Evolutionary conservation across 2,329 filamentous ascomycete genomes (phyloP).

Genomic region (Elsinoe necatrix): DNA sequence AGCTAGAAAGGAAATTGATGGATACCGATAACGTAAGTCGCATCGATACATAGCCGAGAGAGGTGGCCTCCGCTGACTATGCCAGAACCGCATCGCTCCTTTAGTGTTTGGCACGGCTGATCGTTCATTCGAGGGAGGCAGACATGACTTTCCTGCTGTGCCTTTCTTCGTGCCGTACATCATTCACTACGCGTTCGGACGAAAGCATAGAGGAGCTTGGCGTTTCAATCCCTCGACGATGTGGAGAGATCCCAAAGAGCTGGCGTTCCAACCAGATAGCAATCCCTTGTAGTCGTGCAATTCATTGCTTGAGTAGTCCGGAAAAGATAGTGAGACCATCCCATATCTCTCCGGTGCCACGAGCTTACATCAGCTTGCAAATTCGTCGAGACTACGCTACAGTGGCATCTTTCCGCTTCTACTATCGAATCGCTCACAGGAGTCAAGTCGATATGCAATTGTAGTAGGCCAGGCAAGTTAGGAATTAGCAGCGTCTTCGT

Average conservation of each 20-base stretch:
- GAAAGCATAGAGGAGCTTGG: constrained; percentile 29
- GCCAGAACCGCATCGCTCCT: constrained; percentile 28
- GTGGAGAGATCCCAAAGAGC: constrained; percentile 26
- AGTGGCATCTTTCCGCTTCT: too few species aligned
- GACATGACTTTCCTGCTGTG: constrained; percentile 28
- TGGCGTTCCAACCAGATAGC: constrained; percentile 19
- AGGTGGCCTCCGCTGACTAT: constrained; percentile 14
- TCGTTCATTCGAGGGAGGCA: constrained; percentile 28
- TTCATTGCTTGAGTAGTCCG: too few species aligned
- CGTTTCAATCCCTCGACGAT: constrained; percentile 31
- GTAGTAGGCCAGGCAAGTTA: too few species aligned
- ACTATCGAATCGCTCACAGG: too few species aligned
- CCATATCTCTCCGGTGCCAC: too few species aligned
- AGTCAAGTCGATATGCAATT: too few species aligned
- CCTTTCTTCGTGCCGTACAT: constrained; percentile 31
- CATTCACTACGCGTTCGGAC: constrained; percentile 28
- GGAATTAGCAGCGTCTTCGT: too few species aligned
- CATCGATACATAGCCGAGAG: not conserved
- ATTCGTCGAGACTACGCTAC: too few species aligned
- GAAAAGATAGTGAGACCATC: too few species aligned
- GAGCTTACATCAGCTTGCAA: too few species aligned
- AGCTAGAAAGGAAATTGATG: constrained; percentile 27
- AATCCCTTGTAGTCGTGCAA: not conserved
- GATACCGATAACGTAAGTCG: constrained; percentile 26
- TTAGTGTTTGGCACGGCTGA: constrained; percentile 32